Percentiles rank a stretch among this genome's conserved stretches.
Conservation (phyloP, 805 yeast species). For the Saturnispora besseyi region DNA sequence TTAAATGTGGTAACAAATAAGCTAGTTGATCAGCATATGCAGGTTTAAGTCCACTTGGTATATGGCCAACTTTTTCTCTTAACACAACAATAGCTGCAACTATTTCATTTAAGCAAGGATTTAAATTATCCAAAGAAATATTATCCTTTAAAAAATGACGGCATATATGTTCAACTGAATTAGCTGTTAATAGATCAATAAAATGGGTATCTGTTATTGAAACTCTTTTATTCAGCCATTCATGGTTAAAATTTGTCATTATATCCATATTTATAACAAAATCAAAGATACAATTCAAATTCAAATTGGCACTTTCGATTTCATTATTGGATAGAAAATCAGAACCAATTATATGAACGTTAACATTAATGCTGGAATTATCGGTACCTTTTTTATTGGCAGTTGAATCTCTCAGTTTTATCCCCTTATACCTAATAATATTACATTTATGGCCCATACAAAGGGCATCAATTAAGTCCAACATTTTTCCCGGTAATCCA, state of each 20-base stretch:
- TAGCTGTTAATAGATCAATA: conserved; percentile 62
- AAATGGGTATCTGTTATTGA: conserved; percentile 29
- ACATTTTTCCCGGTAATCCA: conserved; percentile 55
- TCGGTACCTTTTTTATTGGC: conserved; percentile 18
- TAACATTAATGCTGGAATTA: conserved; percentile 14
- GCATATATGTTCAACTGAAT: conserved; percentile 74
- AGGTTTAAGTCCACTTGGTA: conserved; percentile 75
- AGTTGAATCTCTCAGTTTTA: conserved; percentile 41
- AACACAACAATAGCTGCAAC: conserved; percentile 78
- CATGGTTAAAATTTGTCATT: conserved; percentile 21
- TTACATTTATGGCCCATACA: conserved; percentile 51
- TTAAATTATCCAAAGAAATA: conserved; percentile 24
- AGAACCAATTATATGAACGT: conserved; percentile 35
- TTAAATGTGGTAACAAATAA: conserved; percentile 54
- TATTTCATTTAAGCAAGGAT: conserved; percentile 46
- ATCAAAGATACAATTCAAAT: conserved; percentile 11
- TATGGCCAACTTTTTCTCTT: conserved; percentile 69
- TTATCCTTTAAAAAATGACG: conserved; percentile 20
- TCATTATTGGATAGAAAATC: conserved; percentile 12
- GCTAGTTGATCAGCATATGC: conserved; percentile 58
- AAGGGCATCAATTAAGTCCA: conserved; percentile 69
- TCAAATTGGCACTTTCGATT: not conserved
- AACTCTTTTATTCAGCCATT: conserved; percentile 8
- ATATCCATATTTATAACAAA: conserved; percentile 28
- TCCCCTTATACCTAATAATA: conserved; percentile 54